Base-by-base conservation (phyloP, 2,329 filamentous ascomycete genomes). In the Graphilbum sp. region DNA sequence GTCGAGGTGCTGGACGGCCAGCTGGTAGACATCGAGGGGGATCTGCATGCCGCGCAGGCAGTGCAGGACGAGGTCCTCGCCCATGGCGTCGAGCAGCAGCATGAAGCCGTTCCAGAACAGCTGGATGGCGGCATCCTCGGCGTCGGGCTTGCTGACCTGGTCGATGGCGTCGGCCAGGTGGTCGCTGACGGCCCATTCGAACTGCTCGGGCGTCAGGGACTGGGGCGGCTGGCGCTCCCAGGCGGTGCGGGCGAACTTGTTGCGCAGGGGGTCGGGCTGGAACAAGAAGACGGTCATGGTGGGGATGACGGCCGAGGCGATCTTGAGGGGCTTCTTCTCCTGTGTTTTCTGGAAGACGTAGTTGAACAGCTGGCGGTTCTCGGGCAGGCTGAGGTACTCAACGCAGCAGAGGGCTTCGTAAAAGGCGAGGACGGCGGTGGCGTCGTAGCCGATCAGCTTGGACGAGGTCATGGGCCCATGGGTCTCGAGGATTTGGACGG, bases 321-420 rank as follows among this genome's bases (percentile, higher is more conserved):
- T 67, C 51, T 80, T 85, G 16, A 95, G 64, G n/a, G 75, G 73
- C 48, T 73, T 85, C 50, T 79, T 87, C 13, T 73, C 73, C 55
- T 88, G 83, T 2, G 92, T 75, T 18, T 85, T 68, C 47, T 73
- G 67, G 54, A 96, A 95, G 11, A 92, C 84, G 47, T 69, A 74
- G 52, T 94, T 81, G 53, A 96, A 94, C 46, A 76, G 53, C 0
- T 53, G 48, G 3, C 67, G 62, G 45, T 66, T 64, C 4, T 65
- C 63, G 1, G 66, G 61, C n/a, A 62, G 47, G 33, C 59, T 67
- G 43, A 95, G 64, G 52, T 92, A 85, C 1, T 79, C 68, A 46
- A 86, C 74, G 54, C 81, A 93, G 54, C 86, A 93, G 37, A 96
- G 62, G 0, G 81, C 79, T 54, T 96, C 88, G 49, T 92, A 94